These are phyloP conservation scores for Ceriops tagal DNA, from an alignment of 345 rosid genomes.

Conservation along the genomic window DNA sequence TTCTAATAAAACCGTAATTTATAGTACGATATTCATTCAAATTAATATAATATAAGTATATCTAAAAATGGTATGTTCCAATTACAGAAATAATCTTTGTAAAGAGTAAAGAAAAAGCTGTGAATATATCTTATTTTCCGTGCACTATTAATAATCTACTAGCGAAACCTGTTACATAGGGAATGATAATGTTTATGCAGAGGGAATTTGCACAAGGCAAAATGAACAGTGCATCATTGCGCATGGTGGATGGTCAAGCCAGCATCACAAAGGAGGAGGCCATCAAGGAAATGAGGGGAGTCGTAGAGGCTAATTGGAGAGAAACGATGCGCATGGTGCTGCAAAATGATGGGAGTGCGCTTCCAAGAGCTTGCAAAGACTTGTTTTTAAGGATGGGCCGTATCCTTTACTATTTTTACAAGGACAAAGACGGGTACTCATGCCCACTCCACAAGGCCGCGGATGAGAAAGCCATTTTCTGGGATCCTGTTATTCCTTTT, in stretches of 20 bases:
- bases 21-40: too few relatives aligned
- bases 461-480: neutral
- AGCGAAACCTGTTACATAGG: too few relatives aligned
- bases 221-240: slow-evolving; percentile 8
- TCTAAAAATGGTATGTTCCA: too few relatives aligned
- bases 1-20: too few relatives aligned
- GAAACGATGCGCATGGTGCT: slow-evolving; percentile 15
- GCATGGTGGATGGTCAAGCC: neutral
- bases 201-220: slow-evolving; percentile 18
- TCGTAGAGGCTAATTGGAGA: slow-evolving; percentile 11
- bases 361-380: slow-evolving; percentile 16
- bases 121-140: too few relatives aligned
- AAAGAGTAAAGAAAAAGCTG: too few relatives aligned
- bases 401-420: slow-evolving; percentile 5
- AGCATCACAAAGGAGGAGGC: slow-evolving; percentile 10
- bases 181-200: neutral
- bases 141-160: too few relatives aligned
- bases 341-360: slow-evolving; percentile 6
- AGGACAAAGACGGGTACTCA: slow-evolving; percentile 2
- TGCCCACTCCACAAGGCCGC: neutral
- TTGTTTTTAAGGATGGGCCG: slow-evolving; percentile 9
- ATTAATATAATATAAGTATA: too few relatives aligned
- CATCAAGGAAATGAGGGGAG: neutral
- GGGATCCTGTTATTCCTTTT: neutral
- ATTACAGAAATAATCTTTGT: too few relatives aligned